Base-by-base conservation (phyloP, 495 filamentous ascomycete genomes). In the Xylaria telfairii region DNA sequence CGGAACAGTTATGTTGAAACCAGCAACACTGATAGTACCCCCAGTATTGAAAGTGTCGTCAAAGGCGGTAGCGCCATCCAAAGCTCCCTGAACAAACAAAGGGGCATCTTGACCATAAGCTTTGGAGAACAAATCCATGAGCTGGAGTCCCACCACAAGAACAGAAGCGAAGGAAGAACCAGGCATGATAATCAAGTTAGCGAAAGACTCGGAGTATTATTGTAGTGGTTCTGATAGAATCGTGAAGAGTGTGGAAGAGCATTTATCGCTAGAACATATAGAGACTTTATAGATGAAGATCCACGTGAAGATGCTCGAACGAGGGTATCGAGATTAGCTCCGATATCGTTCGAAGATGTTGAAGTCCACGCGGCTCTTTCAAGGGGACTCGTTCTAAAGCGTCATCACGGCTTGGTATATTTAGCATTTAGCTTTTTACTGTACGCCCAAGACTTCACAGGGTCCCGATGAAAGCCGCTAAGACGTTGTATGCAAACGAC, bases 1-100 rank as follows among this genome's bases (percentile, higher is more conserved):
- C 30, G 82, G 82, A 3, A 83, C 75, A n/a, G 65, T 76, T 28
- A 84, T 75, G 15, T 53, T 78, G 74, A 76, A 83, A 1, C 81
- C 80, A 13, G 76, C 77, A n/a, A 84, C 76, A 7, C 69, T 70
- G 41, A 83, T 78, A 41, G 71, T 72, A 13, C 82, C 82, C 26
- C 81, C 82, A 1, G 75, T 74, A 70, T 83, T 83, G 73, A 78
- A 80, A 15, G 71, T 65, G 30, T 74, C 67, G 42, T 77, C 72
- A 17, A 69, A 72, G 13, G 72, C 68, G 1, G 75, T 75, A 57
- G 78, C 77, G 68, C 26, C 65, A 24, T 69, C 54, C 46, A 72
- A 46, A 13, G 47, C 64, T 34, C 70, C 66, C 30, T 56, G 39
- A 12, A 63, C 42, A 49, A 62, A 65, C 26, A 65, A 61, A 60